Evolutionary conservation across 768 basidiomycete genomes (phyloP).

Genomic region (Cystobasidium tubakii): DNA sequence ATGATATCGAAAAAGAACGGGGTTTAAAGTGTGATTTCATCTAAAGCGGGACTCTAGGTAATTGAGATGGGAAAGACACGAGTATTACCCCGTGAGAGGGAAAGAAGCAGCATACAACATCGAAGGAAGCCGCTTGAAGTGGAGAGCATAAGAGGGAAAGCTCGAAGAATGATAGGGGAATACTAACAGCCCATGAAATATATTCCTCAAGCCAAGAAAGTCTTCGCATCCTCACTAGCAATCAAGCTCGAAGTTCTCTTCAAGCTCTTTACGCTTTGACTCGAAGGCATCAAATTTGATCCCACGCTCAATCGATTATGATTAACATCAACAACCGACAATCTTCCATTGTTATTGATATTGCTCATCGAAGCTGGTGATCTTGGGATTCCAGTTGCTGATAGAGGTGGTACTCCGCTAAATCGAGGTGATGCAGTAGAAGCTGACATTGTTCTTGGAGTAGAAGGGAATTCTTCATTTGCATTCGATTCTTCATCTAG

Average conservation of each 20-base stretch:
- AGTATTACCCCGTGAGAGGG: no score
- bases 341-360: neutral
- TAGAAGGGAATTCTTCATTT: conserved; percentile 30
- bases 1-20: no score
- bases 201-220: conserved; percentile 14
- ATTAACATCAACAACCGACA: conserved; percentile 1
- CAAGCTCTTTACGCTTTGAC: conserved; percentile 1
- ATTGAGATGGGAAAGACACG: no score
- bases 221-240: conserved; percentile 27
- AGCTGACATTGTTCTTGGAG: conserved; percentile 14
- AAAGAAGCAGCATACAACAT: no score
- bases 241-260: conserved; percentile 21
- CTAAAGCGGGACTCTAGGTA: no score
- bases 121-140: no score
- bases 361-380: no score
- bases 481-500: conserved; percentile 18
- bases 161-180: neutral
- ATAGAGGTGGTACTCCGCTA: conserved; percentile 3
- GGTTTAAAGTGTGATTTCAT: no score
- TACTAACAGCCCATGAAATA: no score
- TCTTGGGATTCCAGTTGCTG: neutral
- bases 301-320: neutral
- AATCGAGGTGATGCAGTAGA: neutral
- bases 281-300: neutral
- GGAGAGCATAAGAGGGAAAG: no score